A percentile compares a stretch with the other conserved stretches of the same genome.
Evolutionary conservation across 805 yeast species (phyloP).

Genomic region (Ogataea minuta): DNA sequence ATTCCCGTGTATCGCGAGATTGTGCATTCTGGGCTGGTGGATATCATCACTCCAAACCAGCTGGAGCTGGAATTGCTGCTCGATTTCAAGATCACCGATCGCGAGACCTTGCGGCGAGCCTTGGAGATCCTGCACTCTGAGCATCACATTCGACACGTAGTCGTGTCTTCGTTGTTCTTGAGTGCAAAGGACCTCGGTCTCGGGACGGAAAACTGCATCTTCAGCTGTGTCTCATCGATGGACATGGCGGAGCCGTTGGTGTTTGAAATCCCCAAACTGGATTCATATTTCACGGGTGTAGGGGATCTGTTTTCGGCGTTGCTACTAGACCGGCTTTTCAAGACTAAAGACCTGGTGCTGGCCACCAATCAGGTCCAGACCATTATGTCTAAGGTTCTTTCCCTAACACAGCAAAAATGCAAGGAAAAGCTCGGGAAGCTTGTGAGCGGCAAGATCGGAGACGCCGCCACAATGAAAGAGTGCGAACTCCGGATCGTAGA

Average conservation of each 20-base stretch:
- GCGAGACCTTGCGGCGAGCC: conserved; percentile 43
- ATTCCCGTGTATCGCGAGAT: conserved; percentile 58
- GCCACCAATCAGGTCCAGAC: conserved; percentile 56
- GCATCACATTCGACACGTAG: conserved; percentile 56
- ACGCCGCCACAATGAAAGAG: conserved; percentile 58
- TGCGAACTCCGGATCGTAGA: conserved; percentile 72
- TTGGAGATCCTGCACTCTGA: conserved; percentile 45
- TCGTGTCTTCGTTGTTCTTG: conserved; percentile 55
- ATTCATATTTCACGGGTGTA: conserved; percentile 90
- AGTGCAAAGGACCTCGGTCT: conserved; percentile 19
- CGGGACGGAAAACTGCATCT: conserved; percentile 27
- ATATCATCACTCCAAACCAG: conserved; percentile 85
- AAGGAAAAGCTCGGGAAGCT: conserved; percentile 36
- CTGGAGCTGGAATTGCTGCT: conserved; percentile 75
- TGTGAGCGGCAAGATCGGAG: conserved; percentile 52
- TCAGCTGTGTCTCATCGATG: conserved; percentile 45
- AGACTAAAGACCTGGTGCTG: conserved; percentile 23
- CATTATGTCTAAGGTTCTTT: conserved; percentile 52
- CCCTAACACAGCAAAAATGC: conserved; percentile 43
- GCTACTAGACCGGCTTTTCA: conserved; percentile 58
- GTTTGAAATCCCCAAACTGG: conserved; percentile 58
- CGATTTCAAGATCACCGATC: conserved; percentile 39
- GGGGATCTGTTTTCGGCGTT: conserved; percentile 90
- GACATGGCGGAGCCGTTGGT: conserved; percentile 22
- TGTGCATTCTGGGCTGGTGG: conserved; percentile 48